Evolutionary conservation across 192 early-diverging fungal genomes (phyloP).

Genomic region (Backusella tuberculispora): DNA sequence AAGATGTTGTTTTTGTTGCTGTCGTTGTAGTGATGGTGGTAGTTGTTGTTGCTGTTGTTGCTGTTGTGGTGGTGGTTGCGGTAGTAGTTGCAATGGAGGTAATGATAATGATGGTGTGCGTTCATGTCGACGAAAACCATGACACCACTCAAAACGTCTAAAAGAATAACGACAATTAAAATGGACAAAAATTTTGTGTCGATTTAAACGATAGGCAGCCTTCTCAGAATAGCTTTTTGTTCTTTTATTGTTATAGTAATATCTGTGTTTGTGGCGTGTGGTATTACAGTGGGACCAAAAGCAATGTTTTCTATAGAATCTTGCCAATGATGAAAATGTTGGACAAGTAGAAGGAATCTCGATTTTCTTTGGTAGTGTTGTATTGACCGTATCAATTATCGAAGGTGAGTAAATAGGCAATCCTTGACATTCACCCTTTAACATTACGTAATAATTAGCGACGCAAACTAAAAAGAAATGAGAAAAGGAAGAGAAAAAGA

Average conservation of each 20-base stretch:
- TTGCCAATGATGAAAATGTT: constrained; percentile 12
- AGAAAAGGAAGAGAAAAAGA: not conserved
- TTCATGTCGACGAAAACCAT: not conserved
- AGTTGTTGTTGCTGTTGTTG: not conserved
- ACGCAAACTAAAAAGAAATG: not conserved
- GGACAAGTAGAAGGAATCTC: not conserved
- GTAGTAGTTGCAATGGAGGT: not conserved
- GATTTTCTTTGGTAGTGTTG: not conserved
- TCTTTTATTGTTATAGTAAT: not conserved
- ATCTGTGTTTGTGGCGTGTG: not conserved
- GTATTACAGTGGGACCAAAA: constrained; percentile 1
- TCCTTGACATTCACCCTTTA: constrained; percentile 16
- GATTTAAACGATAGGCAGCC: not conserved
- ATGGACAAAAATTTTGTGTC: not conserved
- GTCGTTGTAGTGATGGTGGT: too few relatives aligned
- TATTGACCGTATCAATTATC: not conserved
- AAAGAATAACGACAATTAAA: constrained; percentile 1
- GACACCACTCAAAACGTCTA: not conserved
- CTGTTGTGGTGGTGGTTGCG: not conserved
- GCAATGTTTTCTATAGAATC: not conserved
- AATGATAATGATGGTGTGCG: not conserved
- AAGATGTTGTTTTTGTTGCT: not conserved
- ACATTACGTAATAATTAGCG: not conserved
- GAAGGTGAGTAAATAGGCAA: not conserved
- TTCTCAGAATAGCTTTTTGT: not conserved